Conservation (phyloP, 768 basidiomycete species). For the Boletus rubroflammeus region DNA sequence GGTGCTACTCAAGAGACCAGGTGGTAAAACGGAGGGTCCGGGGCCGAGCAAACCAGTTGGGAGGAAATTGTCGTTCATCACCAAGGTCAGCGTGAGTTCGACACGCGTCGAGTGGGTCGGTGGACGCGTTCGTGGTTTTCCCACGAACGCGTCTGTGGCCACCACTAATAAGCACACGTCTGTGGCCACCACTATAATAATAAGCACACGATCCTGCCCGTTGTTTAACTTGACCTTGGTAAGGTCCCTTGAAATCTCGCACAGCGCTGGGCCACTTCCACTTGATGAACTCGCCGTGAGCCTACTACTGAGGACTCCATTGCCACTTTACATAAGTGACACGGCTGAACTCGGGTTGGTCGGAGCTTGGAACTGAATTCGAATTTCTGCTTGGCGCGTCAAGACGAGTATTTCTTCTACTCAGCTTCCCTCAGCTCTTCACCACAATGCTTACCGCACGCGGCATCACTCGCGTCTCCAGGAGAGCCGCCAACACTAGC, state of each 20-base stretch:
- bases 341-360: slow-evolving; percentile 30
- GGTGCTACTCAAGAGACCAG: slow-evolving; percentile 28
- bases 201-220: background rate
- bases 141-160: slow-evolving; percentile 21
- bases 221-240: background rate
- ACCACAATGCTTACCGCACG: slow-evolving; percentile 80
- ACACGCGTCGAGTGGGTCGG: slow-evolving; percentile 4
- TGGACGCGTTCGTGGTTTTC: slow-evolving; percentile 18
- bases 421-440: slow-evolving; percentile 20
- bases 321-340: slow-evolving; percentile 21
- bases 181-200: too few species aligned
- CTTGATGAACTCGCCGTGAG: background rate
- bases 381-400: slow-evolving; percentile 18
- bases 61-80: slow-evolving; percentile 16
- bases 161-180: too few species aligned
- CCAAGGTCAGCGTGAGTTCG: background rate
- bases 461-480: slow-evolving; percentile 83
- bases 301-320: too few species aligned
- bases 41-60: slow-evolving; percentile 25
- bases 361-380: slow-evolving; percentile 29
- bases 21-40: background rate
- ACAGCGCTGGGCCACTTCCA: background rate
- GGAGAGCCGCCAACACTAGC: slow-evolving; percentile 73
- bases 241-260: background rate
- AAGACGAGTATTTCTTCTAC: slow-evolving; percentile 33